Percentiles rank a stretch among this genome's conserved stretches.
These are phyloP conservation scores for Ophiostoma montium DNA, from an alignment of 2,329 filamentous ascomycete species.

Conservation along the genomic window DNA sequence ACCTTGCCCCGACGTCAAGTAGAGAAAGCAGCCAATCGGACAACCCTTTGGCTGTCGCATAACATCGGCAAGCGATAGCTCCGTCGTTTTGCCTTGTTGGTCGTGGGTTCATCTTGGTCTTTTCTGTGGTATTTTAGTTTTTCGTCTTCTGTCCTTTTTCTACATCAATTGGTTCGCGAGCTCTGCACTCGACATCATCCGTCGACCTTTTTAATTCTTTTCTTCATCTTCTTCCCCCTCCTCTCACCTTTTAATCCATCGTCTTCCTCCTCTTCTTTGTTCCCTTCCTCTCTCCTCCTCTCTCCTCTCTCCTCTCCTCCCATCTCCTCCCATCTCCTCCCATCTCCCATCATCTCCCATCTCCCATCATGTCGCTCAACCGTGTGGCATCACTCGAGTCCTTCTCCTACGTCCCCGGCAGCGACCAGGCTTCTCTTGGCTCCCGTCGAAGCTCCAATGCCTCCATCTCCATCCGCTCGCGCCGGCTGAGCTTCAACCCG, in stretches of 20 bases:
- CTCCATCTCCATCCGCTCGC: constrained; percentile 27
- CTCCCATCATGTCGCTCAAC: constrained; percentile 33
- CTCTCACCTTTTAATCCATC: not conserved
- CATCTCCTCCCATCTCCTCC: not conserved
- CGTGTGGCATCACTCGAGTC: constrained; percentile 40
- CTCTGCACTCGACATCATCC: not conserved
- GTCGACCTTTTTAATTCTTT: not conserved
- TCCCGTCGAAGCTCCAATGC: constrained; percentile 31
- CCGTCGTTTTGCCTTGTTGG: no score
- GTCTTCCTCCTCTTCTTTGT: not conserved
- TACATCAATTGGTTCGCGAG: not conserved
- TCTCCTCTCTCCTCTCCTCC: not conserved
- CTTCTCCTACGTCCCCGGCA: constrained; percentile 26
- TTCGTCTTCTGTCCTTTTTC: not conserved
- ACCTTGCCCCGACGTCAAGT: no score
- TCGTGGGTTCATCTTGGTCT: constrained; percentile 4
- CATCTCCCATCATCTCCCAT: not conserved
- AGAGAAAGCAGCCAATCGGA: no score
- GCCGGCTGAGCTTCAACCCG: constrained; percentile 40
- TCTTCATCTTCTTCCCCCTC: not conserved
- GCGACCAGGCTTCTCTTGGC: constrained; percentile 18
- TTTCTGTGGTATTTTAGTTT: not conserved
- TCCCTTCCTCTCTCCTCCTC: not conserved
- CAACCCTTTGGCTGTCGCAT: no score
- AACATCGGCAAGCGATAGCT: no score